phyloP scores from a whole-genome alignment of 805 yeast species.

The Candida insectalens region DNA sequence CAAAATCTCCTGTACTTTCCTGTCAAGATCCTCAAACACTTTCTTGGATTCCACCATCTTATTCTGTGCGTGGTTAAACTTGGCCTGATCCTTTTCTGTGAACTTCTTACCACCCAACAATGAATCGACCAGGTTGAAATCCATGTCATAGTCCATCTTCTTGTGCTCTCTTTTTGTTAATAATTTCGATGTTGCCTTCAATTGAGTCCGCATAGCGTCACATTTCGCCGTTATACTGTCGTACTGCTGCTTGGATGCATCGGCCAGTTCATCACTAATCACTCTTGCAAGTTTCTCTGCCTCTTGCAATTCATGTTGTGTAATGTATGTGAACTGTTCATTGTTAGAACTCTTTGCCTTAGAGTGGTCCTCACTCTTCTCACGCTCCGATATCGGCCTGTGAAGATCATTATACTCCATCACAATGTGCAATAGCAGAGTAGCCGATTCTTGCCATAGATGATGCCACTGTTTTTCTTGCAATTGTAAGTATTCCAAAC shows the following conservation, averaged over 20 bases:
- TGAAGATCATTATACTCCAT: slow-evolving; percentile 26
- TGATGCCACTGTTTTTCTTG: slow-evolving; percentile 21
- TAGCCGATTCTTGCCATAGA: slow-evolving; percentile 22
- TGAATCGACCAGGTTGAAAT: slow-evolving; percentile 29
- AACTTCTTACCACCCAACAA: slow-evolving; percentile 21
- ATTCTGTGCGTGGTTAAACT: slow-evolving; percentile 23
- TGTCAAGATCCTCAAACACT: slow-evolving; percentile 27
- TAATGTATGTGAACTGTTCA: slow-evolving; percentile 20
- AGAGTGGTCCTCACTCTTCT: slow-evolving; percentile 8
- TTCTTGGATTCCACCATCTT: slow-evolving; percentile 23
- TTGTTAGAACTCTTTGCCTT: slow-evolving; percentile 6
- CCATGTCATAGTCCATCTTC: slow-evolving; percentile 31
- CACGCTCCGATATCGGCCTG: slow-evolving; percentile 16
- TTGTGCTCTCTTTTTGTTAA: slow-evolving; percentile 35
- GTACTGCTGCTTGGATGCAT: slow-evolving; percentile 13
- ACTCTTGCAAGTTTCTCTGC: slow-evolving; percentile 17
- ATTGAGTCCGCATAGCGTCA: slow-evolving; percentile 28
- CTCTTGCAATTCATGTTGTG: slow-evolving; percentile 21
- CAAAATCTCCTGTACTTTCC: slow-evolving; percentile 29
- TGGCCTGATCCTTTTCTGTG: slow-evolving; percentile 28
- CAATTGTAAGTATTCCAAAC: slow-evolving; percentile 30
- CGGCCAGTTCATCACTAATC: slow-evolving; percentile 15
- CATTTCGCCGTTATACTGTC: slow-evolving; percentile 26
- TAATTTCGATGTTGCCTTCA: slow-evolving; percentile 29
- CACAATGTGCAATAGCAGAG: slow-evolving; percentile 23